Evolutionary conservation across 352 stramenopile genomes (phyloP), one percentile per base, ranked within the genome.

Genomic region (Phytophthora macrochlamydospora): DNA sequence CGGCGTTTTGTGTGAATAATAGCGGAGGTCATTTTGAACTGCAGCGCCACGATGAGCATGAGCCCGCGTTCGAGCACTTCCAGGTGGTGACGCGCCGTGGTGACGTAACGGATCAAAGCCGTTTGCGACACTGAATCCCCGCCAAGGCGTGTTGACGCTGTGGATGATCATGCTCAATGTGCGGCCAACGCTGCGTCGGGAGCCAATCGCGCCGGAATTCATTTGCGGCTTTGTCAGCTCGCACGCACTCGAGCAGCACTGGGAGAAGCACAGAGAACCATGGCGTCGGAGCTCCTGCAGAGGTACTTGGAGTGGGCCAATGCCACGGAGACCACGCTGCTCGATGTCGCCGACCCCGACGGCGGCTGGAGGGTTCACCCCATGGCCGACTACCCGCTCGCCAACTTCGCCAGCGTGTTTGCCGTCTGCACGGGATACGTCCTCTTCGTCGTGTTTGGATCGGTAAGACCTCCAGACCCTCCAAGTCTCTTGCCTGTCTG

Each of bases 371-470:
- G 91, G 72, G 54, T 81, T 11, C 62, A 78, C 51, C 79, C 86
- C 7, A 90, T 92, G 81, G 56, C 67, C 3, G 53, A 85, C 43
- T 90, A 87, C 62, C 85, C 85, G 65, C 71, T 91, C 2, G 77
- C 81, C 42, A 74, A 87, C 76, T 90, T 90, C 30, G 75, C 78
- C 57, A 83, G 51, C 30, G 82, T 85, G 33, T 86, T 75, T 59
- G 73, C 76, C 30, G 78, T 91, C 53, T 89, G 81, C 52, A 56
- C 90, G 11, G 78, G 55, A 40, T 94, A 94, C 72, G 35, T 91
- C 44, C 32, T 78, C 35, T 91, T 92, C 55, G 81, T 94, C 33
- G 60, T 92, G 40, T 56, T 92, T 37, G 87, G 87, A 53, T 85
- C 81, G 63, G 62, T 85, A 45, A 46, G 69, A 62, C 52, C 45